Evolutionary conservation across 331 rosid genomes (phyloP).

Genomic region (Malus hybrid): DNA sequence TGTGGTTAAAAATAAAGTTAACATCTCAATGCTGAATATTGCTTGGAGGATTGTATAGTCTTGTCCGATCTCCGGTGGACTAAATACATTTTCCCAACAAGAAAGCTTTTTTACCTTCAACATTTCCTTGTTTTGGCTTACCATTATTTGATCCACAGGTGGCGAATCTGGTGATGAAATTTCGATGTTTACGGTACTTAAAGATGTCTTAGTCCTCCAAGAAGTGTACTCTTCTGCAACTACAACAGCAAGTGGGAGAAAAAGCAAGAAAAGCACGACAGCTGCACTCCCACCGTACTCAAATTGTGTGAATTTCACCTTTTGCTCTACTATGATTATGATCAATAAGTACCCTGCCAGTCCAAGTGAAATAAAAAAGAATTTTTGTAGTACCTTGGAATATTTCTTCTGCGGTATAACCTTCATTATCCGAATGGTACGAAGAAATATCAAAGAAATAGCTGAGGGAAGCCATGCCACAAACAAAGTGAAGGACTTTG

Average conservation of each 20-base stretch:
- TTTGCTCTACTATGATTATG: constrained; percentile 44
- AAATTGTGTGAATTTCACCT: constrained; percentile 26
- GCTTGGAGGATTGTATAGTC: constrained; percentile 71
- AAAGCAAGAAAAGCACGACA: constrained; percentile 41
- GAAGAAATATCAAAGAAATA: constrained; percentile 41
- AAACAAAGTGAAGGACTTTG: constrained; percentile 52
- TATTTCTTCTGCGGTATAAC: constrained; percentile 32
- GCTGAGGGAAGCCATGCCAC: constrained; percentile 76
- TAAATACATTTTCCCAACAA: constrained; percentile 44
- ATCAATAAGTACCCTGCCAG: constrained; percentile 57
- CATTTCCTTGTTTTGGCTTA: not conserved
- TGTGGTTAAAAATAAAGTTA: constrained; percentile 36
- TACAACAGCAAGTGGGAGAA: constrained; percentile 56
- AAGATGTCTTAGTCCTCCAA: constrained; percentile 9
- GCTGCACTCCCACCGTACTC: constrained; percentile 53
- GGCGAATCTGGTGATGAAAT: not conserved
- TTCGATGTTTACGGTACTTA: not conserved
- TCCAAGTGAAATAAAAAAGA: constrained; percentile 53
- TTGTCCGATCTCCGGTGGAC: constrained; percentile 64
- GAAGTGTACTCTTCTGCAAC: constrained; percentile 33
- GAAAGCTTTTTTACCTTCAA: not conserved
- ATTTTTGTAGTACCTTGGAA: constrained; percentile 45
- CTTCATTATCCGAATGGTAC: constrained; percentile 52
- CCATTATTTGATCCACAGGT: not conserved
- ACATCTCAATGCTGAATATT: constrained; percentile 63